Conservation (phyloP, 2,329 filamentous ascomycete genomes). For the Herpotrichia juniperi region DNA sequence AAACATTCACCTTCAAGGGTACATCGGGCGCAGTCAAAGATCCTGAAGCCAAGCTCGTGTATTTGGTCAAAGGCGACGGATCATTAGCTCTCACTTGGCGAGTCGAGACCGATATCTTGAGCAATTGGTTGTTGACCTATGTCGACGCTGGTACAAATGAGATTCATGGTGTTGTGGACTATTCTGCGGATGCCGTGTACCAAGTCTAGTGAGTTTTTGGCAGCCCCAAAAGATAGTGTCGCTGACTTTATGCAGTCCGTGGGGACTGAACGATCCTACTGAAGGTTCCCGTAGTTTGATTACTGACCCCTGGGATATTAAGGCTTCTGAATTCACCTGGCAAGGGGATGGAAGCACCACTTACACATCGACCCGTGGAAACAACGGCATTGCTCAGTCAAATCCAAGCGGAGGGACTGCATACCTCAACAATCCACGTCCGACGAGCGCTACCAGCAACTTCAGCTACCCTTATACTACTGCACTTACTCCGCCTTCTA, state of each 20-base stretch:
- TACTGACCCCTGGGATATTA: slow-evolving; percentile 56
- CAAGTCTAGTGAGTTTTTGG: slow-evolving; percentile 56
- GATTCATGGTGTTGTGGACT: slow-evolving; percentile 63
- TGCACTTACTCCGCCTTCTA: slow-evolving; percentile 26
- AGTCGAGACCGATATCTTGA: slow-evolving; percentile 62
- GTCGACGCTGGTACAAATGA: slow-evolving; percentile 57
- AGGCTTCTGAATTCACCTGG: slow-evolving; percentile 61
- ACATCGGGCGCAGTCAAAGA: slow-evolving; percentile 58
- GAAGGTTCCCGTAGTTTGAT: slow-evolving; percentile 55
- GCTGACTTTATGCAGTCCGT: slow-evolving; percentile 37
- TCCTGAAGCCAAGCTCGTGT: slow-evolving; percentile 62
- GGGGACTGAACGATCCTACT: slow-evolving; percentile 62
- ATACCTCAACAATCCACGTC: slow-evolving; percentile 60
- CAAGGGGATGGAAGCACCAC: slow-evolving; percentile 56
- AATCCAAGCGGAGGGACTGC: slow-evolving; percentile 55
- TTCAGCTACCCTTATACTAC: slow-evolving; percentile 49
- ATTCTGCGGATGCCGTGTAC: slow-evolving; percentile 62
- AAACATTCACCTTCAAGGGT: slow-evolving; percentile 55
- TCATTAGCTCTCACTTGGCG: slow-evolving; percentile 60
- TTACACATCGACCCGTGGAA: slow-evolving; percentile 46
- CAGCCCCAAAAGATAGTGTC: neutral
- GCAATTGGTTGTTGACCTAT: slow-evolving; percentile 65
- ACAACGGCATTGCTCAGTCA: slow-evolving; percentile 63
- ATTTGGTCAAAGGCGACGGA: slow-evolving; percentile 58
- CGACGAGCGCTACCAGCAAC: slow-evolving; percentile 47